These are phyloP conservation scores for Epichloe glyceriae DNA, from an alignment of 2,329 filamentous ascomycete genomes.

Conservation along the genomic window DNA sequence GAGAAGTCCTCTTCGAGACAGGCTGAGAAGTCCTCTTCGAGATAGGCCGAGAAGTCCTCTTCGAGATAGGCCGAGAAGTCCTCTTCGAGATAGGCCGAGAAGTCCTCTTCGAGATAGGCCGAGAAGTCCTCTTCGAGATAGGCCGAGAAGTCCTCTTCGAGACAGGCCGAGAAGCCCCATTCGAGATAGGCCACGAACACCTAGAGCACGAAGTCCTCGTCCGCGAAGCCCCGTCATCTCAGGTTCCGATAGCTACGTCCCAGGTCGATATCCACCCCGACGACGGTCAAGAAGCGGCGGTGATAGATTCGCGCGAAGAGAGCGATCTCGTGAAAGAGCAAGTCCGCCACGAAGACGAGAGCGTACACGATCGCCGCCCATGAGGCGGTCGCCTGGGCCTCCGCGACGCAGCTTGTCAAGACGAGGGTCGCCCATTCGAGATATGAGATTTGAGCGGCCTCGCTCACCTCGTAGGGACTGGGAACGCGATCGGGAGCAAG, in stretches of 20 bases:
- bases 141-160: constrained; percentile 7
- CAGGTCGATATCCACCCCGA: constrained; percentile 28
- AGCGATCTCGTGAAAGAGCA: constrained; percentile 28
- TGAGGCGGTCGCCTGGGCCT: constrained; percentile 23
- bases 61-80: constrained; percentile 22
- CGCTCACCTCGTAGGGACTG: constrained; percentile 25
- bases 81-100: constrained; percentile 13
- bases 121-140: too few relatives aligned
- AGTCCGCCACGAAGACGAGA: constrained; percentile 24
- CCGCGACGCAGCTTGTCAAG: constrained; percentile 26
- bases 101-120: too few relatives aligned
- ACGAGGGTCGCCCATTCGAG: constrained; percentile 22
- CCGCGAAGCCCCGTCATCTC: constrained; percentile 24
- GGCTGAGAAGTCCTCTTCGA: constrained; percentile 18
- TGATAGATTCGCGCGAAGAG: constrained; percentile 27
- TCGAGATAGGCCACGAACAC: constrained; percentile 18
- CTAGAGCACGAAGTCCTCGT: constrained; percentile 26
- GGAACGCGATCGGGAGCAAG: constrained; percentile 20
- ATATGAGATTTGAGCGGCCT: constrained; percentile 25
- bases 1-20: constrained; percentile 18
- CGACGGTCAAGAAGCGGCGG: constrained; percentile 29
- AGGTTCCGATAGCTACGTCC: constrained; percentile 33
- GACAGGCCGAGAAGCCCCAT: constrained; percentile 13
- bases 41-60: constrained; percentile 19
- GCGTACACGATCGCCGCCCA: constrained; percentile 20